Percentiles rank a stretch among this genome's conserved stretches.
phyloP scores from a whole-genome alignment of 2,329 filamentous ascomycete species.

The Aspergillus sergii region DNA sequence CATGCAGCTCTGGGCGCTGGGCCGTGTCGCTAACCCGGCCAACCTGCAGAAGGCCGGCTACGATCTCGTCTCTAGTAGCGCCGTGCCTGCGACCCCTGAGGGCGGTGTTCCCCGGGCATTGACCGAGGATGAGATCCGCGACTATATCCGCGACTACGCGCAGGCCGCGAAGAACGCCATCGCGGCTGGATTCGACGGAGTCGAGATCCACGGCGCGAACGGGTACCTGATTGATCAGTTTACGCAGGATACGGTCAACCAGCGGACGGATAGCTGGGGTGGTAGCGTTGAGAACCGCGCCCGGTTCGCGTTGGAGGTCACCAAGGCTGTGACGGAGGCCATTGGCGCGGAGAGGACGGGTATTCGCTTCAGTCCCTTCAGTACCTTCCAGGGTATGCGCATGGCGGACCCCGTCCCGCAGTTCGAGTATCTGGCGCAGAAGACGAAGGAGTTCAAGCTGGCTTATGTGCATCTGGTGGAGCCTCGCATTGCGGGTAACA shows the following conservation, averaged over 20 bases:
- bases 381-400: conserved; percentile 51
- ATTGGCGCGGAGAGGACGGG: conserved; percentile 50
- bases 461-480: conserved; percentile 67
- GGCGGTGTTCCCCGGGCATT: conserved; percentile 34
- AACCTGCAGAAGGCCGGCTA: conserved; percentile 24
- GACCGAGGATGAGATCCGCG: conserved; percentile 47
- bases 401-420: conserved; percentile 66
- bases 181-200: conserved; percentile 56
- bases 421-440: conserved; percentile 60
- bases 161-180: conserved; percentile 55
- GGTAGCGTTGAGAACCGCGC: conserved; percentile 55
- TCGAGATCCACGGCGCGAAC: conserved; percentile 54
- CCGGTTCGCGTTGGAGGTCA: conserved; percentile 58
- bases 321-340: conserved; percentile 44
- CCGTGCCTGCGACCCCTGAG: conserved; percentile 21
- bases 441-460: conserved; percentile 56
- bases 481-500: conserved; percentile 48
- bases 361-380: conserved; percentile 53
- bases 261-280: conserved; percentile 53
- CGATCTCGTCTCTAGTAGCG: conserved; percentile 27
- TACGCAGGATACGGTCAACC: conserved; percentile 50
- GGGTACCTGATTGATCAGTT: conserved; percentile 59
- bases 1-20: conserved; percentile 64
- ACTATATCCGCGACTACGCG: conserved; percentile 46
- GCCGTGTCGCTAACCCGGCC: conserved; percentile 54